phyloP scores from a whole-genome alignment of 352 stramenopile species.

The Halophytophthora polymorphica region DNA sequence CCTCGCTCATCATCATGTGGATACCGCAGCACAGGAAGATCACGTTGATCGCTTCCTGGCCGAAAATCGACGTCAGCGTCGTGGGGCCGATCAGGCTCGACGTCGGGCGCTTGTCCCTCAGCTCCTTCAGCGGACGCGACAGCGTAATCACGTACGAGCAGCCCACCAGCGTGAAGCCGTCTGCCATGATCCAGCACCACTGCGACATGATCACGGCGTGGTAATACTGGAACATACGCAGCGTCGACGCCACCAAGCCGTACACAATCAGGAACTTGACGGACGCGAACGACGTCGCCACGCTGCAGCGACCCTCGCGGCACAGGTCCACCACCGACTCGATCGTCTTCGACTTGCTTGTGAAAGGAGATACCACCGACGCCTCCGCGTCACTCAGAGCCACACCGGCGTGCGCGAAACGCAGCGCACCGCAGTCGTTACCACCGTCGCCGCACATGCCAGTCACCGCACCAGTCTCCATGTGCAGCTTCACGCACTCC shows the following conservation, averaged over 20 bases:
- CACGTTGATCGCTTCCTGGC: slow-evolving; percentile 42
- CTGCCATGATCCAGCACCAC: slow-evolving; percentile 65
- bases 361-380: slow-evolving; percentile 78
- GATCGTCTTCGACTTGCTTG: slow-evolving; percentile 76
- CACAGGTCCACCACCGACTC: slow-evolving; percentile 72
- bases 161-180: slow-evolving; percentile 56
- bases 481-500: slow-evolving; percentile 31
- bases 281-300: slow-evolving; percentile 71
- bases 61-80: slow-evolving; percentile 31
- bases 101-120: slow-evolving; percentile 34
- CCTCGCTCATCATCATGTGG: slow-evolving; percentile 13
- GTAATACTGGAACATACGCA: slow-evolving; percentile 62
- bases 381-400: slow-evolving; percentile 73
- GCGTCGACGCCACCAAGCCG: slow-evolving; percentile 57
- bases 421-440: slow-evolving; percentile 80
- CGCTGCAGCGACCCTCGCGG: slow-evolving; percentile 68
- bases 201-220: slow-evolving; percentile 60
- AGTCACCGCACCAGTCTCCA: slow-evolving; percentile 29
- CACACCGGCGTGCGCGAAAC: slow-evolving; percentile 71
- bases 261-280: slow-evolving; percentile 89
- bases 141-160: slow-evolving; percentile 67
- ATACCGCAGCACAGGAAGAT: slow-evolving; percentile 27
- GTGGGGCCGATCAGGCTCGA: slow-evolving; percentile 42
- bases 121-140: slow-evolving; percentile 27
- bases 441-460: slow-evolving; percentile 55